These are phyloP conservation scores for Platanus orientalis DNA, from an alignment of 164 flowering plant genomes.

Conservation along the genomic window DNA sequence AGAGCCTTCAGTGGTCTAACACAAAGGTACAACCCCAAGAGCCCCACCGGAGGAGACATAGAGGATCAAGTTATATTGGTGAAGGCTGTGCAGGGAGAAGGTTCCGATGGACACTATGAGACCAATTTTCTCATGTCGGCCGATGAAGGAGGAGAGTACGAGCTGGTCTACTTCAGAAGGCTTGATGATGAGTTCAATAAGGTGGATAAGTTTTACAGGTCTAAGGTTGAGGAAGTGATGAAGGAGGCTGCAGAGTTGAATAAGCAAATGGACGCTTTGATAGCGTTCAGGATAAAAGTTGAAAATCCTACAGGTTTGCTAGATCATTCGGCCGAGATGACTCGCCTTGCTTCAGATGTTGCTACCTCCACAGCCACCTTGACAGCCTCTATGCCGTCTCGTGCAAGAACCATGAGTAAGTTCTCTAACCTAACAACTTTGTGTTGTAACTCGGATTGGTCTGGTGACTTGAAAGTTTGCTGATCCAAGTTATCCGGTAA, in stretches of 20 bases:
- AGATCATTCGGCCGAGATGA: neutral
- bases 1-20: conserved; percentile 31
- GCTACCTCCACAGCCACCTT: conserved; percentile 18
- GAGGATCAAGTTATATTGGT: conserved; percentile 23
- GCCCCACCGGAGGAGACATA: neutral
- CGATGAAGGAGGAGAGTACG: conserved; percentile 55
- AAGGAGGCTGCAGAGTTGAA: conserved; percentile 54
- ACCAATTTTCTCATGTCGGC: conserved; percentile 48
- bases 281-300: neutral
- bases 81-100: neutral
- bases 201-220: conserved; percentile 48
- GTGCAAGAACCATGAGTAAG: conserved; percentile 25
- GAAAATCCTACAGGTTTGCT: neutral
- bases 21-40: neutral
- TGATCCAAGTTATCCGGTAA: too few relatives aligned
- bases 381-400: conserved; percentile 24
- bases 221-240: conserved; percentile 46
- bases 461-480: too few relatives aligned
- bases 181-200: conserved; percentile 77
- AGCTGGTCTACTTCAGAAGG: conserved; percentile 48
- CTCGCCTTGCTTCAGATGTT: neutral
- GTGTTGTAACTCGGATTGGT: too few relatives aligned
- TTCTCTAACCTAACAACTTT: too few relatives aligned
- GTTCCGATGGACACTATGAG: conserved; percentile 21
- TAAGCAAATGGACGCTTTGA: conserved; percentile 64